Evolutionary conservation across 345 rosid genomes (phyloP).

Genomic region (Salix udensis): DNA sequence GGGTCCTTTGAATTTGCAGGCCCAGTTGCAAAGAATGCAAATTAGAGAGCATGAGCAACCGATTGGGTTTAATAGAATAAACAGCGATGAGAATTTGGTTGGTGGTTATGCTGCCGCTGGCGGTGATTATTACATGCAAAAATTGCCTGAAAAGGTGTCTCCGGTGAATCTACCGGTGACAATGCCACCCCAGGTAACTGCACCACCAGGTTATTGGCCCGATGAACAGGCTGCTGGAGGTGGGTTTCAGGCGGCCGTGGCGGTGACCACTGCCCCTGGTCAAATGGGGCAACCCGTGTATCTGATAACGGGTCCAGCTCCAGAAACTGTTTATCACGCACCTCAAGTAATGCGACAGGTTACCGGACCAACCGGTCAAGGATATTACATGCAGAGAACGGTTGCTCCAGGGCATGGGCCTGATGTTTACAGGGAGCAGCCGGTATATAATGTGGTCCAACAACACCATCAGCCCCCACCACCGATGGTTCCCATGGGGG

Average conservation of each 20-base stretch:
- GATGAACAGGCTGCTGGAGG: slow-evolving; percentile 54
- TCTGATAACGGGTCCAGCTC: slow-evolving; percentile 46
- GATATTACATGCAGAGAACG: slow-evolving; percentile 66
- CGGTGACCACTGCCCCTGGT: slow-evolving; percentile 30
- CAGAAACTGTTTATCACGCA: slow-evolving; percentile 38
- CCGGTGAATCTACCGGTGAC: slow-evolving; percentile 26
- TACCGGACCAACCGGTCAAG: slow-evolving; percentile 55
- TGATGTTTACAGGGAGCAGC: slow-evolving; percentile 74
- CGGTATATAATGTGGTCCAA: slow-evolving; percentile 49
- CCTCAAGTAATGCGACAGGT: slow-evolving; percentile 43
- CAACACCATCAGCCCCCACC: slow-evolving; percentile 28
- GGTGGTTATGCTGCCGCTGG: slow-evolving; percentile 38
- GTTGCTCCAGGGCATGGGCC: slow-evolving; percentile 19
- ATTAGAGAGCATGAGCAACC: slow-evolving; percentile 48
- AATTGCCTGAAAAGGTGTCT: slow-evolving; percentile 41
- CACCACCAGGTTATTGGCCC: slow-evolving; percentile 49
- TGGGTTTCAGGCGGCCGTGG: slow-evolving; percentile 33
- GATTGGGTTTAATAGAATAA: slow-evolving; percentile 39
- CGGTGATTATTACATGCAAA: slow-evolving; percentile 44
- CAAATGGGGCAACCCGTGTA: slow-evolving; percentile 58
- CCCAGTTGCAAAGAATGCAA: slow-evolving; percentile 72
- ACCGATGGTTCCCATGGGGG: slow-evolving; percentile 23
- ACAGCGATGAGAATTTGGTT: slow-evolving; percentile 36
- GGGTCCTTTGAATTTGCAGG: slow-evolving; percentile 50
- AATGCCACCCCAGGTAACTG: slow-evolving; percentile 26